Percentiles rank a stretch among this genome's conserved stretches.
Evolutionary conservation across 371 early-diverging fungal species (phyloP).

Genomic region (Zancudomyces culisetae): DNA sequence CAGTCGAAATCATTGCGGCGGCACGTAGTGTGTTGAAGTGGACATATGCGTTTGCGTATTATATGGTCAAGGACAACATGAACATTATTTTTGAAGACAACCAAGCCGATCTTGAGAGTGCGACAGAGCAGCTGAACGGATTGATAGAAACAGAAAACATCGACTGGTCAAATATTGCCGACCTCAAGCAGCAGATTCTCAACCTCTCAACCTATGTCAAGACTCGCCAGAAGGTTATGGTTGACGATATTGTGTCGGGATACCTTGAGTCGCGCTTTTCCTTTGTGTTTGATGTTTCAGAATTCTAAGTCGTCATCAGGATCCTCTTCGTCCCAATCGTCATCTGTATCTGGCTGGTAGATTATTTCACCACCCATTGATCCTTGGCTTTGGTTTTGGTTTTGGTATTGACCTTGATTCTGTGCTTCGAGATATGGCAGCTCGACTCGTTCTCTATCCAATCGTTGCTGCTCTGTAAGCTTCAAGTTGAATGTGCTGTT

Average conservation of each 20-base stretch:
- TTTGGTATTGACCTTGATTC: too few species aligned
- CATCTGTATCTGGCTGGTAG: conserved; percentile 52
- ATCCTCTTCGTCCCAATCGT: conserved; percentile 64
- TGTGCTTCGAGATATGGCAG: conserved; percentile 65
- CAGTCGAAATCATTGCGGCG: conserved; percentile 69
- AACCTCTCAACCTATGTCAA: conserved; percentile 23
- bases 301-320: conserved; percentile 66
- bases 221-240: conserved; percentile 20
- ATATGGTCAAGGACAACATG: conserved; percentile 61
- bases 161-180: conserved; percentile 48
- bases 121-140: conserved; percentile 77
- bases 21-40: conserved; percentile 84
- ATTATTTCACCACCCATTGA: conserved; percentile 30
- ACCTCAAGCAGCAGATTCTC: conserved; percentile 24
- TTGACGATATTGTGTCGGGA: conserved; percentile 16
- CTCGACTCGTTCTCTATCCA: conserved; percentile 47
- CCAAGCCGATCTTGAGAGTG: conserved; percentile 87
- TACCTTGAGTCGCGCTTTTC: conserved; percentile 21
- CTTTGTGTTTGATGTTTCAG: too few species aligned
- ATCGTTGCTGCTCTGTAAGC: conserved; percentile 65
- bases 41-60: conserved; percentile 94
- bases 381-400: too few species aligned
- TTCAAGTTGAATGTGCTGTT: conserved; percentile 66
- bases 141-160: conserved; percentile 69
- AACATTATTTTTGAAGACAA: conserved; percentile 92